Evolutionary conservation across 768 basidiomycete genomes (phyloP).

Genomic region (Psilocybe azurescens): DNA sequence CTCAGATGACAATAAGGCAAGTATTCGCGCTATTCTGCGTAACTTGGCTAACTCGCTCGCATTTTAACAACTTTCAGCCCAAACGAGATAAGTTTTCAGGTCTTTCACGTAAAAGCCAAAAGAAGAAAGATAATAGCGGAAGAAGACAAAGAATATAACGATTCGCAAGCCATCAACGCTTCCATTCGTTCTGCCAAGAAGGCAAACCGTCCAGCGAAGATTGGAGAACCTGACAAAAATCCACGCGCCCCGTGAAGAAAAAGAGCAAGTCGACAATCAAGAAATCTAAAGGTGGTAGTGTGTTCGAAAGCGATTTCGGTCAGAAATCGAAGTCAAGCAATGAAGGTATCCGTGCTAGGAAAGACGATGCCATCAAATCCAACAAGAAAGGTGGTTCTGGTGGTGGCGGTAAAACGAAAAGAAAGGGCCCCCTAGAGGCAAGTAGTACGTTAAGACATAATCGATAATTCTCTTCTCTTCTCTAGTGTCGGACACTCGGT

Average conservation of each 20-base stretch:
- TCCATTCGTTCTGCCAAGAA: conserved; percentile 92
- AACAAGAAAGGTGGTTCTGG: conserved; percentile 54
- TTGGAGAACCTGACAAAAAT: conserved; percentile 55
- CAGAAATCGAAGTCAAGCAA: conserved; percentile 37
- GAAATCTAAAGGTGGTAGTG: conserved; percentile 35
- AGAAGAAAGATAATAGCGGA: conserved; percentile 87
- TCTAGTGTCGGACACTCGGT: neutral
- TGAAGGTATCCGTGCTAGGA: conserved; percentile 72
- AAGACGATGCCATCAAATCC: conserved; percentile 58
- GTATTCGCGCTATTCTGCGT: conserved; percentile 15
- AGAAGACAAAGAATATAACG: conserved; percentile 70
- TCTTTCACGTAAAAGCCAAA: conserved; percentile 85
- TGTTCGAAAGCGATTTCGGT: conserved; percentile 68
- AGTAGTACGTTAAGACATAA: neutral
- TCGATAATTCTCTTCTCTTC: neutral
- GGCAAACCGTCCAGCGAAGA: conserved; percentile 72
- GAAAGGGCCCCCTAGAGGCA: conserved; percentile 13
- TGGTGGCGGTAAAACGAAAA: conserved; percentile 17
- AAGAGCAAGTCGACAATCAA: conserved; percentile 40
- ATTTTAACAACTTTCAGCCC: conserved; percentile 45
- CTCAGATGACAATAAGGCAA: conserved; percentile 47
- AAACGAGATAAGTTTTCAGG: conserved; percentile 83
- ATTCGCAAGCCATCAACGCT: conserved; percentile 60
- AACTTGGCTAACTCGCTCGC: neutral
- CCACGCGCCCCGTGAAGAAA: conserved; percentile 34